Evolutionary conservation across 2,329 filamentous ascomycete species (phyloP), one percentile per base, ranked within the genome.

Genomic region (Paraconiothyrium brasiliense): DNA sequence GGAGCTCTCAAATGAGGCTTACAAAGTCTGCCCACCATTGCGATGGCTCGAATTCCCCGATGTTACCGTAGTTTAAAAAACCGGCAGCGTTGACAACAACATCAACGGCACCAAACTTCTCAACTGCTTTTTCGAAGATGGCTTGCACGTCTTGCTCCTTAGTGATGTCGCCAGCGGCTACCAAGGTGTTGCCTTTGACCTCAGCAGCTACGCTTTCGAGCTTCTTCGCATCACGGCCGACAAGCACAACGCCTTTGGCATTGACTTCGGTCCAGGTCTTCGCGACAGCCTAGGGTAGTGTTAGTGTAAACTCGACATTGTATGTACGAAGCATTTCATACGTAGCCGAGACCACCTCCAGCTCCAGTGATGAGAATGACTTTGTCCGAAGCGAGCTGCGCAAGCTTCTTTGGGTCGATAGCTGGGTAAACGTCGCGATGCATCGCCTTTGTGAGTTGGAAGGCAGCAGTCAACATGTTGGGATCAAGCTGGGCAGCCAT

Each of bases 181-280:
- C 52, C 4, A 70, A 51, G 32, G 44, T 54, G 24, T 60, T 59
- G 5, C 48, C 50, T 30, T 63, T 51, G n/a, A 67, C 48, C 20
- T 54, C 59, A 9, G 58, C 16, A 0, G 64, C 67, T 6, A 58
- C 47, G 4, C 50, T 54, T 13, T 68, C 52, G 10, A 71, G 59
- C 34, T 56, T 64, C 14, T 54, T 56, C 6, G 57, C n/a, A 20
- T 67, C 62, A 27, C 76, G 74, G 27, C 71, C 74, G 5, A 71
- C 67, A 24, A 78, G 67, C 1, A 77, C 66, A n/a, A 77, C 69
- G 3, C 73, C 72, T 20, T 66, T 65, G 22, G 73, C 74, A 16
- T 63, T 62, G 11, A 71, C 74, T 37, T 59, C 44, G 16, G 68
- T 56, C 71, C 75, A 78, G n/a, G 70, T 68, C 60, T 61, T 61